These are phyloP conservation scores for Fusarium caatingaense DNA, from an alignment of 2,329 filamentous ascomycete genomes.

Conservation along the genomic window DNA sequence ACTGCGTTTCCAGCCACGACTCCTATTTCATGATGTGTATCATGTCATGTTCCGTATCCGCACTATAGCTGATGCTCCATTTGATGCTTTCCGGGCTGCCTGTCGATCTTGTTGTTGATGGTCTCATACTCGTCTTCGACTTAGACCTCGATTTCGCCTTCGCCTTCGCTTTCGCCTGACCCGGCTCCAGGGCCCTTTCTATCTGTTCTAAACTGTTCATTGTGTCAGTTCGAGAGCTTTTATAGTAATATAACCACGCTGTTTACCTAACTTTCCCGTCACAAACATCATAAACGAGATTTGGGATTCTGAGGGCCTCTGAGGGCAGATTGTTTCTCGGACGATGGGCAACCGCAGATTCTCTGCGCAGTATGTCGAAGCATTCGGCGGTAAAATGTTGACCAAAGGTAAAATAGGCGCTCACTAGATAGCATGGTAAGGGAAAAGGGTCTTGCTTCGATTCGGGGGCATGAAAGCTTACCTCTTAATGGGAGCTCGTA, in stretches of 20 bases:
- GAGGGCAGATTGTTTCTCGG: constrained; percentile 39
- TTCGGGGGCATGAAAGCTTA: constrained; percentile 24
- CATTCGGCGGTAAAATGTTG: constrained; percentile 45
- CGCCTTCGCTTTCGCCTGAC: constrained; percentile 33
- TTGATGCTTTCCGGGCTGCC: constrained; percentile 27
- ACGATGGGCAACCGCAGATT: constrained; percentile 39
- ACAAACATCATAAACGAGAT: constrained; percentile 41
- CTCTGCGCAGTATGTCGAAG: constrained; percentile 42
- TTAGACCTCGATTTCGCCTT: constrained; percentile 25
- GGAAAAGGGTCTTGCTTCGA: constrained; percentile 25
- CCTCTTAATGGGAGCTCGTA: constrained; percentile 46
- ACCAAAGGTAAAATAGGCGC: constrained; percentile 45
- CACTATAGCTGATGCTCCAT: constrained; percentile 21
- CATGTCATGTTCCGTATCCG: constrained; percentile 43
- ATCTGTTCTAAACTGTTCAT: constrained; percentile 38
- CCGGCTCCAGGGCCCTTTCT: constrained; percentile 40
- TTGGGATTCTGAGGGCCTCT: constrained; percentile 40
- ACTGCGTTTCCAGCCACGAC: constrained; percentile 3
- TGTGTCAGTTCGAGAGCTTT: constrained; percentile 19
- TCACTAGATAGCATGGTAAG: constrained; percentile 33
- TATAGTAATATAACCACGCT: background rate
- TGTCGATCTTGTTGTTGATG: constrained; percentile 19
- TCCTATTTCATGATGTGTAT: constrained; percentile 46
- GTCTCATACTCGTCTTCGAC: constrained; percentile 17
- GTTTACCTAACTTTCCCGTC: constrained; percentile 43